Base-by-base conservation (phyloP, 1,284 basidiomycete species). In the Papiliotrema flavescens region DNA sequence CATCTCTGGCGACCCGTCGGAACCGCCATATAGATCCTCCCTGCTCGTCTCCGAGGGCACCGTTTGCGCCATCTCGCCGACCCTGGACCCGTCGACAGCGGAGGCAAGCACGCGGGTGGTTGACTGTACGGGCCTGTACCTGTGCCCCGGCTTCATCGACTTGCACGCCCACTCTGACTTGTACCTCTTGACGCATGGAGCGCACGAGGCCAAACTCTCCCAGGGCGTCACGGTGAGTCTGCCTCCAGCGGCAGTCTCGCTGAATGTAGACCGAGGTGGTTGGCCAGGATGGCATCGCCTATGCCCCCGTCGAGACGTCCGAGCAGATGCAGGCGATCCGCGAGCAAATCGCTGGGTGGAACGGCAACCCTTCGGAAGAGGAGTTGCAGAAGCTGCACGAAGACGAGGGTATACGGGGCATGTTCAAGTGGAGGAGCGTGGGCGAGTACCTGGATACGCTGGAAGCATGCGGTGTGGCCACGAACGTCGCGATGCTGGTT, bases 81-180 rank as follows among this genome's bases (percentile, higher is more conserved):
- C 9, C 11, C 35, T 36, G 35, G 17, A 36, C 17, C 35, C 35
- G 41, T 9, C 13, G 20, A 19, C 9, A 9, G 9, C 9, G 9
- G 13, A 42, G 9, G 11, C 13, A 17, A 20, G 32, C 5, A 32
- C 61, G 37, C 8, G 47, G 32, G 14, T 23, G 19, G 24, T 75
- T 26, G 63, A 72, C 19, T 64, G 64, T 1, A 51, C 43, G 14
- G 70, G 71, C 13, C 59, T 52, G 28, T 54, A 59, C n/a, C 60
- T 76, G 1, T 63, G 60, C 20, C 74, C 74, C 5, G 74, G 74
- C 3, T 76, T 76, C 54, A 74, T 76, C 47, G 74, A 76, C 54
- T 63, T 76, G 62, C 74, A 76, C 60, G 74, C 74, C 3, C 74
- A 76, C 56, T 69, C 66, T 11, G 74, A 76, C 56, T 57, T 75